A percentile compares a stretch with the other conserved stretches of the same genome.
phyloP scores from a whole-genome alignment of 805 yeast species.

The Candida ascalaphidarum region DNA sequence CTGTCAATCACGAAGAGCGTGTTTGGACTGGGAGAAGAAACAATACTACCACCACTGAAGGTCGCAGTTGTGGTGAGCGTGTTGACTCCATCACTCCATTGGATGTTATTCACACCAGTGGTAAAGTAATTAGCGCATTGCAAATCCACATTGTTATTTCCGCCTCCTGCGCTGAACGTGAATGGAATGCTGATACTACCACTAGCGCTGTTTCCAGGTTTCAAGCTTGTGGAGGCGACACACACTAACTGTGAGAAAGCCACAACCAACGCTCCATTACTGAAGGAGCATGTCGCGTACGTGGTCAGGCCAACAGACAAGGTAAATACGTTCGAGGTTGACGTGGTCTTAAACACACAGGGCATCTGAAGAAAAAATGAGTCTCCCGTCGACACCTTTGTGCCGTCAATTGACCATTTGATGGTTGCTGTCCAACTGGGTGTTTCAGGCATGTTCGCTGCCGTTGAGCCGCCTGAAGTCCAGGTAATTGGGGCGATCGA shows the following conservation, averaged over 20 bases:
- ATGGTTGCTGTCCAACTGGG: conserved; percentile 7
- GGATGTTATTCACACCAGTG: conserved; percentile 12
- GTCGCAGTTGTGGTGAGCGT: conserved; percentile 2
- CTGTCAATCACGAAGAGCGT: too few species aligned
- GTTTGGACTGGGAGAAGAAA: too few species aligned
- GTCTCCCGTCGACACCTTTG: conserved; percentile 7
- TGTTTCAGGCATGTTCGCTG: too few species aligned
- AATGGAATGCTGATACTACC: conserved; percentile 14
- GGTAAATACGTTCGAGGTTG: too few species aligned
- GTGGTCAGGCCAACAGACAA: conserved; percentile 1
- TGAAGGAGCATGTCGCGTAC: conserved; percentile 15
- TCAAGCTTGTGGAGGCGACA: conserved; percentile 8
- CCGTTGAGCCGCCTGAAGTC: too few species aligned
- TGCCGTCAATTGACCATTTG: conserved; percentile 4
- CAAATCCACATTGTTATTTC: too few species aligned
- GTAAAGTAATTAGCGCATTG: too few species aligned
- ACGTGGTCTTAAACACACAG: conserved; percentile 5
- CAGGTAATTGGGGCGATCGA: too few species aligned
- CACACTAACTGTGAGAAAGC: conserved; percentile 11
- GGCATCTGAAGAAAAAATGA: conserved; percentile 9
- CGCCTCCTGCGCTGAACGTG: conserved; percentile 12
- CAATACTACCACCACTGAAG: neutral
- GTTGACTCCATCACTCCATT: conserved; percentile 7
- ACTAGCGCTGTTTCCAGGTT: conserved; percentile 4
- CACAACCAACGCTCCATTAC: conserved; percentile 8